Conservation (phyloP, 345 rosid species). For the Rubroshorea leprosula region DNA sequence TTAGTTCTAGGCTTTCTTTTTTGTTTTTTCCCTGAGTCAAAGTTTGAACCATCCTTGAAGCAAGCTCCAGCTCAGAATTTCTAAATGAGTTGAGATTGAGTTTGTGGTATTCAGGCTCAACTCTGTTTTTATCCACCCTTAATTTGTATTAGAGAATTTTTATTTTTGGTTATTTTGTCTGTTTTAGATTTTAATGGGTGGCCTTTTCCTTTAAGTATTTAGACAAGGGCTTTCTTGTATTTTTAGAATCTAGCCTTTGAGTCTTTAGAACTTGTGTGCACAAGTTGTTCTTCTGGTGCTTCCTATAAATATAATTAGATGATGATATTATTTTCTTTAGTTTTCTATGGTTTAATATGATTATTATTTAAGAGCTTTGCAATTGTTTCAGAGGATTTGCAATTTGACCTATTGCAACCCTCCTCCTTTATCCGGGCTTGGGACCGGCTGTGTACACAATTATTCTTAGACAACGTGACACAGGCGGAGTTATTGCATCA, state of each 20-base stretch:
- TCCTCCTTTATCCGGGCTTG: conserved; percentile 29
- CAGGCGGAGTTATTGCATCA: conserved; percentile 26
- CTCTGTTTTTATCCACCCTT: no score
- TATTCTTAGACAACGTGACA: conserved; percentile 11
- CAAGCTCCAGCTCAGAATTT: no score
- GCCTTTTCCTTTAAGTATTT: not conserved
- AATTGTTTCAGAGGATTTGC: not conserved
- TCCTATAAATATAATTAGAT: not conserved
- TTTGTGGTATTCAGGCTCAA: no score
- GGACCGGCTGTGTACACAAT: conserved; percentile 22
- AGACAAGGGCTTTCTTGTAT: not conserved
- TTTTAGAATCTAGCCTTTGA: not conserved
- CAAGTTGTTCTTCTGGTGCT: no score
- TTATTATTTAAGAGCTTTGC: no score
- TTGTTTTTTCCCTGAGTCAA: no score
- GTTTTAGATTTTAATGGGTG: not conserved
- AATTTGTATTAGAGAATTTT: no score
- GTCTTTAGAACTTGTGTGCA: not conserved
- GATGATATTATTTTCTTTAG: not conserved
- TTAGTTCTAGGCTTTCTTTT: no score
- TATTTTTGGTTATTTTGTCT: no score
- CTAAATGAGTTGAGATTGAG: no score
- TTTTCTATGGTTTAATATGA: not conserved
- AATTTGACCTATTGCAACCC: conserved; percentile 13
- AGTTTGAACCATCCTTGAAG: no score